phyloP scores from a whole-genome alignment of 2,329 filamentous ascomycete genomes.

The Zasmidium cellare region DNA sequence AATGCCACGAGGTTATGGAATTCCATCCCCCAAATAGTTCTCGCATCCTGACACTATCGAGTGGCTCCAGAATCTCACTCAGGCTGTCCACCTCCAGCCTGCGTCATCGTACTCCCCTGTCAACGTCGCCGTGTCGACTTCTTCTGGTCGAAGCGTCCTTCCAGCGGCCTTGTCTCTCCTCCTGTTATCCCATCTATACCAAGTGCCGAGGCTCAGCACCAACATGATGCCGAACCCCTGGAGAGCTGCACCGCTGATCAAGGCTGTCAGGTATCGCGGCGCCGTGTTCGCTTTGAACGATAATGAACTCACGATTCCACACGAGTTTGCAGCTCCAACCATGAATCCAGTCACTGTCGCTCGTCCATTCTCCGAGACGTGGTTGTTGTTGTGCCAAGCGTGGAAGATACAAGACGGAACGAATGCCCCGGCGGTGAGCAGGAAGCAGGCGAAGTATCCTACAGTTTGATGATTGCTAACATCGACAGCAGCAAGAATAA shows the following conservation, averaged over 20 bases:
- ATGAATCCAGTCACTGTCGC: constrained; percentile 69
- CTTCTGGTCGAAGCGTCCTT: constrained; percentile 51
- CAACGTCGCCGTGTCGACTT: constrained; percentile 48
- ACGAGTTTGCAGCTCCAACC: constrained; percentile 73
- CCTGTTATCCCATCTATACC: constrained; percentile 66
- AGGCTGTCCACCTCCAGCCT: constrained; percentile 48
- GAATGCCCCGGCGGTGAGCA: constrained; percentile 78
- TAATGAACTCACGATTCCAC: constrained; percentile 70
- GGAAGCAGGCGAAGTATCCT: constrained; percentile 75
- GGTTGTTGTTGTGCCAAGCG: constrained; percentile 80
- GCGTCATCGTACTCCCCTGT: constrained; percentile 44
- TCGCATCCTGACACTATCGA: no score
- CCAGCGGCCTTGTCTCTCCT: constrained; percentile 60
- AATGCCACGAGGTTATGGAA: no score
- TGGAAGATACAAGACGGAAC: constrained; percentile 70
- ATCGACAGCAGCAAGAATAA: constrained; percentile 72
- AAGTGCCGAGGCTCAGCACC: constrained; percentile 58
- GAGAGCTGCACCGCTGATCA: constrained; percentile 65
- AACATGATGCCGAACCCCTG: constrained; percentile 60
- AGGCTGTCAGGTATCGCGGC: constrained; percentile 66
- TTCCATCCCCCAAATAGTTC: no score
- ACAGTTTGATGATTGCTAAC: constrained; percentile 61
- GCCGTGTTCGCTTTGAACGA: constrained; percentile 65
- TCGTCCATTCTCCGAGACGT: constrained; percentile 72
- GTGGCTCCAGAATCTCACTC: no score